phyloP scores from a whole-genome alignment of 1,284 basidiomycete genomes.

The Moesziomyces sp. region DNA sequence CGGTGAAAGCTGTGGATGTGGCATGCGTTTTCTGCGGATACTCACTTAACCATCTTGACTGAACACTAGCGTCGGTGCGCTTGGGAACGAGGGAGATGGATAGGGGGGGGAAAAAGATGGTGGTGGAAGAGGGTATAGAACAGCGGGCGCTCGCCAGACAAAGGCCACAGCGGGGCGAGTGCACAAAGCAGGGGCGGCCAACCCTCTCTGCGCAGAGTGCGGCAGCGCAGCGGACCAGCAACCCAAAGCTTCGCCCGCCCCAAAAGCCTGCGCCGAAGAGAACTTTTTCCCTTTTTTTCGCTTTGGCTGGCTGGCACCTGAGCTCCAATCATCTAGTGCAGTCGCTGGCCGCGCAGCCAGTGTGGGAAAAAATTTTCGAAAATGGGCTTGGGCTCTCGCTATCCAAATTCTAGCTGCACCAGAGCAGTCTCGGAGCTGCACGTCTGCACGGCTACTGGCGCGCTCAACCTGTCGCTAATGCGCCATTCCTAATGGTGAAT shows the following conservation, averaged over 20 bases:
- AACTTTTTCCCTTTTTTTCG: not conserved
- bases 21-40: slow-evolving; percentile 4
- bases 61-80: slow-evolving; percentile 49
- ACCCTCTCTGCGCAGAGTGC: too few relatives aligned
- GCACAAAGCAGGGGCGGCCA: not conserved
- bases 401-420: too few relatives aligned
- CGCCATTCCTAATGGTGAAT: too few relatives aligned
- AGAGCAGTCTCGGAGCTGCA: too few relatives aligned
- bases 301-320: not conserved
- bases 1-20: too few relatives aligned
- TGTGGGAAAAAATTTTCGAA: not conserved
- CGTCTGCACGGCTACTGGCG: too few relatives aligned
- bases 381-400: too few relatives aligned
- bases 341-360: too few relatives aligned
- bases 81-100: slow-evolving; percentile 40
- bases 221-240: not conserved
- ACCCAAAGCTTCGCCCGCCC: too few relatives aligned
- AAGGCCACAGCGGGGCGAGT: slow-evolving; percentile 7
- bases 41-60: slow-evolving; percentile 60
- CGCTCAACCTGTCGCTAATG: too few relatives aligned
- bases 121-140: slow-evolving; percentile 16
- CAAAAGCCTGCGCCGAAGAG: not conserved
- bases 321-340: not conserved
- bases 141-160: slow-evolving; percentile 5
- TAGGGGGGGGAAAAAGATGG: slow-evolving; percentile 28